Base-by-base conservation (phyloP, 192 early-diverging fungal genomes). In the Backusella parvicylindrica region DNA sequence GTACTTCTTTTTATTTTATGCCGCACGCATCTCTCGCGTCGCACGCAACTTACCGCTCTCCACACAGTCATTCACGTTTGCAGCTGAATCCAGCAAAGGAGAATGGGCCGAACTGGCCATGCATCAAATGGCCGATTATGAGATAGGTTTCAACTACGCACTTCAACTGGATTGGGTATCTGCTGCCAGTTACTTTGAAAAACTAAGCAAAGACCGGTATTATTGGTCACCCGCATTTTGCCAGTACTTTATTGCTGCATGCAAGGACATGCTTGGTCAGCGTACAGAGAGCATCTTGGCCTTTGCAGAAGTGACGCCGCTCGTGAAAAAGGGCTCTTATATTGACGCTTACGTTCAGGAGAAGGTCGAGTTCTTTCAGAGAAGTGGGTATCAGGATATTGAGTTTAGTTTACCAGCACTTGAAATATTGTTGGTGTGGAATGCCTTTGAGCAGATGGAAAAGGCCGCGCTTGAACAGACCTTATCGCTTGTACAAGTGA, bases 251-350 rank as follows among this genome's bases (percentile, higher is more conserved):
- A 73, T 81, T 35, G 86, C 78, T 1, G 82, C 82, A 2, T 78
- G 80, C 13, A 60, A 79, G 6, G 82, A 82, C 33, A 85, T 83
- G 47, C 79, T 66, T 0, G 93, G 92, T 6, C 87, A 89, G 38
- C 91, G 87, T 13, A 84, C 86, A 30, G 91, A 93, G 70, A 92
- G 92, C 1, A 86, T 94, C 16, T 50, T 84, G 28, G 88, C 89
- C 73, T 93, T 91, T 63, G 78, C 76, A 13, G 40, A 79, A 26
- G 83, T 87, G 26, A 78, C 84, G 1, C 73, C 77, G 7, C 49
- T 85, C 9, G 80, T 81, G 77, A 85, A 70, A 33, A 81, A 2
- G 79, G 21, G 78, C 3, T 83, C 81, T 12, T 71, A 79, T 8
- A 76, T 86, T 36, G 85, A 86, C 11, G 80, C 83, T 13, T 86